Evolutionary conservation across 1,139 yeast species (phyloP).

Genomic region (Komagataea norvegica): DNA sequence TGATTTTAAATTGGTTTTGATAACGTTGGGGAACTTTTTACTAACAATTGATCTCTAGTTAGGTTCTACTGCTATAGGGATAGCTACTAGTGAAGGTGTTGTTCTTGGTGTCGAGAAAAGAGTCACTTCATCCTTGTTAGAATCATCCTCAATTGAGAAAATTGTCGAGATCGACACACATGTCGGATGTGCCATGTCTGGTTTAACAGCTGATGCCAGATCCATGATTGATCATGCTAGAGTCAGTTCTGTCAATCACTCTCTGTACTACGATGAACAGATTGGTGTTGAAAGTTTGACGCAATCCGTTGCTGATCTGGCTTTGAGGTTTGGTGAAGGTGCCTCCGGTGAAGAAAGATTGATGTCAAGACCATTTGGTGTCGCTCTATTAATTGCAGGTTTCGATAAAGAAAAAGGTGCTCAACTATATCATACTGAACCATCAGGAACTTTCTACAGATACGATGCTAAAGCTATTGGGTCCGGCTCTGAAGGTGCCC

Average conservation of each 20-base stretch:
- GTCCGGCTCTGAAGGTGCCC: conserved; percentile 98
- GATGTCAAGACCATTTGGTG: conserved; percentile 99
- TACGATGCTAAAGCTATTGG: conserved; percentile 99
- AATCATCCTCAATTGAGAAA: conserved; percentile 91
- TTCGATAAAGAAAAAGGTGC: conserved; percentile 91
- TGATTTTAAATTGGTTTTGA: too few relatives aligned
- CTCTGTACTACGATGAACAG: conserved; percentile 85
- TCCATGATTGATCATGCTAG: conserved; percentile 99
- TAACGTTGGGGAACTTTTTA: not conserved
- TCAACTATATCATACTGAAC: conserved; percentile 97
- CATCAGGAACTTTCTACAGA: conserved; percentile 95
- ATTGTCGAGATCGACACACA: conserved; percentile 92
- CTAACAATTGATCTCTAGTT: conserved; percentile 30
- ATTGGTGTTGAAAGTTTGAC: conserved; percentile 92
- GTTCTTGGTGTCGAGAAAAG: conserved; percentile 95
- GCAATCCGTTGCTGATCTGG: conserved; percentile 95
- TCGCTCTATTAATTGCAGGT: conserved; percentile 94
- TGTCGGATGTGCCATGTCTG: conserved; percentile 98
- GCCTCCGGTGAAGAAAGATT: conserved; percentile 95
- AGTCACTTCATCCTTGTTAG: conserved; percentile 88
- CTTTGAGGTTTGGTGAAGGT: conserved; percentile 96
- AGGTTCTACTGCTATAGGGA: conserved; percentile 97
- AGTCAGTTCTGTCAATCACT: conserved; percentile 84
- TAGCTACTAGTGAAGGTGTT: conserved; percentile 94
- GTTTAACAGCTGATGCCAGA: conserved; percentile 97